Base-by-base conservation (phyloP, 805 yeast species). In the Ascoidea asiatica region DNA sequence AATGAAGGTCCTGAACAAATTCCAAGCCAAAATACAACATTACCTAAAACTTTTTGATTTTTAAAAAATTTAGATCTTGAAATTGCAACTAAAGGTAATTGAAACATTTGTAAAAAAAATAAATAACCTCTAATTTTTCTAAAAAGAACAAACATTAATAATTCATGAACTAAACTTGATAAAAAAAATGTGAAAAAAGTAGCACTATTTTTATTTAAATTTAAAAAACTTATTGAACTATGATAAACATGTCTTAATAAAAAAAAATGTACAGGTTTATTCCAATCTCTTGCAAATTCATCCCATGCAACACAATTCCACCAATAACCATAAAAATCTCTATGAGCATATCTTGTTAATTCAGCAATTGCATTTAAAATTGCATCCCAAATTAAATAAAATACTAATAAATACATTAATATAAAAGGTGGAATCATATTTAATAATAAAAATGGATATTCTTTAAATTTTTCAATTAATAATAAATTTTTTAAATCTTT, bases 261-360 rank as follows among this genome's bases (percentile, higher is more conserved):
- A 53, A 92, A 92, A 55, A 77, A 74, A 59, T 92, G 96, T 19
- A 92, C 97, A 0, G 97, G 96, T 7, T 75, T 73, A 59, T 92
- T 92, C 98, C 99, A 94, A 49, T 83, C 78, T 51, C 97, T 70
- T 8, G 96, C 81, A 60, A 85, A 92, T 57, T 89, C 89, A 46
- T 84, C 84, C 96, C 97, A 92, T 38, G 86, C 82, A 18, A 81
- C 77, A 49, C 94, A 84, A 53, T 89, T 86, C 98, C 99, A 92
- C 98, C 98, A 94, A 39, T 87, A 84, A 3, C 95, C 90, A 57
- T 94, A 92, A 61, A 92, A 92, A 52, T 83, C 83, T 43, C 98
- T 75, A 59, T 92, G 97, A 4, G 86, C 96, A 63, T 80, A 94
- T 43, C 71, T 57, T 15, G 95, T 80, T 37, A 90, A 65, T 59